Base-by-base conservation (phyloP, 805 yeast genomes). In the Zygoascus ofunaensis region DNA sequence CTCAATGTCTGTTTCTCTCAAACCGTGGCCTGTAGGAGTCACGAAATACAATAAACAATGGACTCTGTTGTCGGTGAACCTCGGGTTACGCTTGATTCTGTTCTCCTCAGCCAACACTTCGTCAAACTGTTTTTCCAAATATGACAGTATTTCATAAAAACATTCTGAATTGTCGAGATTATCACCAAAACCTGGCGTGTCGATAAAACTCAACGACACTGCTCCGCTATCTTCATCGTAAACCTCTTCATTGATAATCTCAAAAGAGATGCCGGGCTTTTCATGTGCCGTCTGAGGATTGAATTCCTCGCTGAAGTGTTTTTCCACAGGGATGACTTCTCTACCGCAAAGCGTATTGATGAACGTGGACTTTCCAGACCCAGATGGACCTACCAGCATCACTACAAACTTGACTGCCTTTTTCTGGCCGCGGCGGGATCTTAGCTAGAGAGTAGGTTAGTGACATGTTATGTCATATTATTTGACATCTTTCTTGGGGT, bases 301-400 rank as follows among this genome's bases (percentile, higher is more conserved):
- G 18, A 40, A 70, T 56, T 48, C 44, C 44, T 45, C 37, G 33
- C 41, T 50, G 43, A 54, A 60, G 45, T 51, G 49, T 50, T 48
- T 54, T 18, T 53, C 47, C 20, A 57, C 42, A 37, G 49, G 49
- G 17, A 87, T 87, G 54, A 82, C 79, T 52, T 87, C 92, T 40
- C 56, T 48, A 84, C 95, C 81, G 66, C 96, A 87, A 43, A 87
- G 70, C 32, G 94, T 82, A 67, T 89, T 87, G 61, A 89, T 85
- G 56, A 87, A 82, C 4, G 95, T 87, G n/a, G 95, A 82, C 61
- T 95, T 76, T 15, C 96, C 96, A 38, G 79, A 69, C 2, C 97
- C 97, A 81, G 80, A 77, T 59, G 84, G 82, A 36, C 96, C 97
- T 45, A 86, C 80, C 33, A 85, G 80, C 90, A 87, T 80, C 47